These are phyloP conservation scores for Petrea volubilis DNA, from an alignment of 257 asterid species.

Conservation along the genomic window DNA sequence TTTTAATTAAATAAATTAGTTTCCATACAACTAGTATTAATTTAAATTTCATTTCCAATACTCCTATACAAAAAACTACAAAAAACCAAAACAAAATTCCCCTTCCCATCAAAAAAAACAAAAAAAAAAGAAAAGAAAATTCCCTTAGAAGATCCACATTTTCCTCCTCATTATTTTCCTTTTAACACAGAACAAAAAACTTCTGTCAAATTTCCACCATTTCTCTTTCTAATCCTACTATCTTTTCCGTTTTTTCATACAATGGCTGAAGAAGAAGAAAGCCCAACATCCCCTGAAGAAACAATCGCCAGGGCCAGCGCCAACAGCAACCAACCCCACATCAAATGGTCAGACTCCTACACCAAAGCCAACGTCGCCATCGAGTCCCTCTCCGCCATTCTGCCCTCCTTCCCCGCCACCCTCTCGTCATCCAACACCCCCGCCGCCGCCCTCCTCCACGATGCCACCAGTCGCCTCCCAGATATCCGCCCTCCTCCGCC, in stretches of 20 bases:
- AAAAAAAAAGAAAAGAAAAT: background rate
- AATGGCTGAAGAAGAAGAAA: constrained; percentile 12
- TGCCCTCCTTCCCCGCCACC: constrained; percentile 49
- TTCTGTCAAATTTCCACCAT: background rate
- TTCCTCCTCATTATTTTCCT: constrained; percentile 28
- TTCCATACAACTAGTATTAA: too few relatives aligned
- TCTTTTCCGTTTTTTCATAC: background rate
- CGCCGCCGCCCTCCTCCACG: constrained; percentile 67
- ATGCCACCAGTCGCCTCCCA: constrained; percentile 48
- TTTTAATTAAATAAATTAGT: too few relatives aligned
- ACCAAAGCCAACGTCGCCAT: constrained; percentile 61
- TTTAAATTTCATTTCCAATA: too few relatives aligned
- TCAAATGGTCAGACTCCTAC: constrained; percentile 77
- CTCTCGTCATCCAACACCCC: constrained; percentile 69
- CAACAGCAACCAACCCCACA: constrained; percentile 37
- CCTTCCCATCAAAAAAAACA: background rate
- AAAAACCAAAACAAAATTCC: too few relatives aligned
- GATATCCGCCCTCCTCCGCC: constrained; percentile 67
- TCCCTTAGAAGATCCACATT: constrained; percentile 26
- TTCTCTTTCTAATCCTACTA: background rate
- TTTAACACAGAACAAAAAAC: background rate
- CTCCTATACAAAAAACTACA: too few relatives aligned
- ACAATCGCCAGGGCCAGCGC: background rate
- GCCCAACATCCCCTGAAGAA: constrained; percentile 21
- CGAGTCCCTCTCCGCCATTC: constrained; percentile 59